Evolutionary conservation across 2,329 filamentous ascomycete genomes (phyloP), one percentile per base, ranked within the genome.

Genomic region (Pseudogymnoascus sp.): DNA sequence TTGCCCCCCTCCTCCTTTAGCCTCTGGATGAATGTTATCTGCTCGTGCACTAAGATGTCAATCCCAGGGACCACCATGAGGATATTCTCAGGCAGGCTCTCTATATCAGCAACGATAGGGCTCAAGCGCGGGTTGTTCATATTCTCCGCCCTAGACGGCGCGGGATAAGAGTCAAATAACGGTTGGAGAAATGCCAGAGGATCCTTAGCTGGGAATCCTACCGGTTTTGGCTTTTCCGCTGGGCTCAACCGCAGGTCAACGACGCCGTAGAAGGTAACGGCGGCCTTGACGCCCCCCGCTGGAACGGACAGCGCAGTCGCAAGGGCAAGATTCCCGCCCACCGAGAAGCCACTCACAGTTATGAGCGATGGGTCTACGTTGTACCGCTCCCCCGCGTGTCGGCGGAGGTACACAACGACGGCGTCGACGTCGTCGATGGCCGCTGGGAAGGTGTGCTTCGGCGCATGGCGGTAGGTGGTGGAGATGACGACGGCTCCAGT

Each of bases 161-260:
- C 75, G 1, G 75, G 73, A 64, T 81, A 81, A 0, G 77, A 69
- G 66, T 81, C 77, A 47, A 77, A 79, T 7, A 82, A 67, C 0
- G 77, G 77, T 23, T 74, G 62, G 60, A 81, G 63, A 14, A 77
- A 74, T 0, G 65, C 64, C 14, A 77, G 34, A 0, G 77, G 77
- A 63, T 82, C 79, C 1, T 64, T 70, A 73, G 72, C 6, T 42
- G 39, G 39, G 8, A 18, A 10, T 7, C n/a, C 39, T 4, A 16
- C 11, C 16, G 39, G 39, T 42, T 42, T 42, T 42, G 39, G 39
- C 39, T 42, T 42, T 18, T 42, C 39, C n/a, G 6, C 39, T 18
- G 39, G 39, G 39, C 39, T 42, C 10, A 42, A 8, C n/a, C 39
- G 39, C 8, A 18, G 39, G 16, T 42, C 39, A 42, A 18, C 16